Evolutionary conservation across 2,329 filamentous ascomycete species (phyloP).

Genomic region (Piedraia hortae): DNA sequence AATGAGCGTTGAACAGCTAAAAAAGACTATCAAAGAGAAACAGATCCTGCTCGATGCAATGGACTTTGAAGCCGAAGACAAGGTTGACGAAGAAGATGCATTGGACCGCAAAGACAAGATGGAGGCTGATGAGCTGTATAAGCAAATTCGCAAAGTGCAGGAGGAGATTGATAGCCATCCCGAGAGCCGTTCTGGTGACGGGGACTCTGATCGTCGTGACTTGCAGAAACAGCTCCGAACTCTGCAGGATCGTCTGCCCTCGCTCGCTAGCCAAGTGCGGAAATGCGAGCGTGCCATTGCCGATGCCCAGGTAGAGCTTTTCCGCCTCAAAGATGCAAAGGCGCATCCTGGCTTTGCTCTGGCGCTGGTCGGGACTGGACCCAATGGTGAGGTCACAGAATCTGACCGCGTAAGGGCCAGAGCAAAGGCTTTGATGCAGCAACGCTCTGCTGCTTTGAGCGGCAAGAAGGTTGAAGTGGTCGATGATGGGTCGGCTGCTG

Average conservation of each 20-base stretch:
- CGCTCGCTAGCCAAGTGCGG: slow-evolving; percentile 75
- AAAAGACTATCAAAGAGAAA: slow-evolving; percentile 81
- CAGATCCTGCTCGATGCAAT: slow-evolving; percentile 85
- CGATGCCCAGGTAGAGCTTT: slow-evolving; percentile 72
- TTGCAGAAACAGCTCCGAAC: slow-evolving; percentile 74
- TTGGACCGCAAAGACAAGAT: slow-evolving; percentile 72
- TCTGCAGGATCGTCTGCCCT: slow-evolving; percentile 67
- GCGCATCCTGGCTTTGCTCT: slow-evolving; percentile 58
- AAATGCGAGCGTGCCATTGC: slow-evolving; percentile 78
- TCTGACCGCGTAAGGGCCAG: slow-evolving; percentile 82
- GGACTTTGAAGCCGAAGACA: slow-evolving; percentile 82
- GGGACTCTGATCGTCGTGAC: slow-evolving; percentile 61
- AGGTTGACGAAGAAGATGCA: slow-evolving; percentile 69
- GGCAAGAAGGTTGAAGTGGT: slow-evolving; percentile 41
- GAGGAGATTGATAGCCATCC: slow-evolving; percentile 87
- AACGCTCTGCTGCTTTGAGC: slow-evolving; percentile 72
- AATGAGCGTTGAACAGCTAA: slow-evolving; percentile 57
- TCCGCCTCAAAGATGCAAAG: slow-evolving; percentile 80
- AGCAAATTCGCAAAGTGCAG: slow-evolving; percentile 69
- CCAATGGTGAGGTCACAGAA: slow-evolving; percentile 72
- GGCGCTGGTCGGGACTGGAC: slow-evolving; percentile 71
- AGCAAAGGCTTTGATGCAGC: slow-evolving; percentile 96
- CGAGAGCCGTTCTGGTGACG: slow-evolving; percentile 48
- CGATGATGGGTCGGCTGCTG: slow-evolving; percentile 49
- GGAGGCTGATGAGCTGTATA: slow-evolving; percentile 82